These are phyloP conservation scores for Penicillium sp. DNA, from an alignment of 2,329 filamentous ascomycete species.

Conservation along the genomic window DNA sequence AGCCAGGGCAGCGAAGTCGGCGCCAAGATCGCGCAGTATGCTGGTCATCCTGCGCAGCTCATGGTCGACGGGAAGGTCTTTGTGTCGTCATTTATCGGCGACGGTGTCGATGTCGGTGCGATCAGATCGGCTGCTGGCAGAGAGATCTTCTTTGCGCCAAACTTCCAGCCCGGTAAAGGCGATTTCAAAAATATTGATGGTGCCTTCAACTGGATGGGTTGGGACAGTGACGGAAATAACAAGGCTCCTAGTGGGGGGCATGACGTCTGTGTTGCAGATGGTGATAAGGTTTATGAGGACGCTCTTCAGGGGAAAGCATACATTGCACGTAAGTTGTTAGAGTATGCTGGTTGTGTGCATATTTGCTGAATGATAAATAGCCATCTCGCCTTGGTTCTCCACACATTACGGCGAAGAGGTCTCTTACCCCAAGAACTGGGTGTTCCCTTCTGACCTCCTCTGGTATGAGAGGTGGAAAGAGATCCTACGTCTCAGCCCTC, in stretches of 20 bases:
- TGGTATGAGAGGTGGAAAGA: constrained; percentile 46
- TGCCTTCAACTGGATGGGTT: constrained; percentile 47
- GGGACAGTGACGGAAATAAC: constrained; percentile 47
- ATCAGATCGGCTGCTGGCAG: constrained; percentile 46
- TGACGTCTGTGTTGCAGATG: constrained; percentile 42
- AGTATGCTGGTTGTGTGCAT: background rate
- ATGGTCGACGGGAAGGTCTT: constrained; percentile 51
- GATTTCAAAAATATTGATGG: constrained; percentile 42
- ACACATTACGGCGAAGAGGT: constrained; percentile 49
- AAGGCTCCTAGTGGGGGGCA: constrained; percentile 47
- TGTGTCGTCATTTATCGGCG: constrained; percentile 54
- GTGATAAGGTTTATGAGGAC: constrained; percentile 36
- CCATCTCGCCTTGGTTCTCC: constrained; percentile 52
- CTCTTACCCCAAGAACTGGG: constrained; percentile 53
- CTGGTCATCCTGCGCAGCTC: constrained; percentile 47
- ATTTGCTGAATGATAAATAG: constrained; percentile 18
- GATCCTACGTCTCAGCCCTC: constrained; percentile 45
- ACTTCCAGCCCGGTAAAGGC: constrained; percentile 47
- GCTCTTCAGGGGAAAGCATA: constrained; percentile 46
- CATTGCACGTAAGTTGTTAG: constrained; percentile 43
- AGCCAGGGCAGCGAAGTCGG: constrained; percentile 43
- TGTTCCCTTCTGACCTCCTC: constrained; percentile 46
- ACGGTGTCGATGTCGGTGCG: constrained; percentile 46
- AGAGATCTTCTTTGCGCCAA: constrained; percentile 51
- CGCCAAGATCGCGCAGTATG: constrained; percentile 49